Conservation (phyloP, 192 early-diverging fungal species). For the Gonapodya sp. region DNA sequence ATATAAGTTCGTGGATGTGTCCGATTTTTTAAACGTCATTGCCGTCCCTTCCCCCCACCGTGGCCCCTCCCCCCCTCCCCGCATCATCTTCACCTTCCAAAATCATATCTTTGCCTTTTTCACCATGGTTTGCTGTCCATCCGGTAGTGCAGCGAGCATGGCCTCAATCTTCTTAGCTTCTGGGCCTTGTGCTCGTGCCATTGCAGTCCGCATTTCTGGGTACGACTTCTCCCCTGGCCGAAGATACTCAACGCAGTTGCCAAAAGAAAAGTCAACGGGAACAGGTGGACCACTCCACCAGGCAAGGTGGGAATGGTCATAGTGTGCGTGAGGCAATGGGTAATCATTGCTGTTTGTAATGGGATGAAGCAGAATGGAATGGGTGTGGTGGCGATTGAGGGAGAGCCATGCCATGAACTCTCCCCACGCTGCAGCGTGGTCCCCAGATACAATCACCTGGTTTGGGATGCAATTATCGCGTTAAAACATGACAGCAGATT, state of each 20-base stretch:
- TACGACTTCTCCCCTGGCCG: background rate
- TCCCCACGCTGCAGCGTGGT: background rate
- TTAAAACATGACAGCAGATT: too few relatives aligned
- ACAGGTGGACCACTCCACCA: background rate
- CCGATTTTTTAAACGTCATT: too few relatives aligned
- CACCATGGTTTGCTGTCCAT: background rate
- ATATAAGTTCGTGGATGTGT: too few relatives aligned
- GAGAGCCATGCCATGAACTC: background rate
- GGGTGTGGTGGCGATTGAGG: background rate
- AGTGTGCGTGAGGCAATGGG: background rate
- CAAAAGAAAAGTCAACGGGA: background rate
- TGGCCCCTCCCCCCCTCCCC: too few relatives aligned
- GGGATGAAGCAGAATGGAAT: background rate
- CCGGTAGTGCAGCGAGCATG: background rate
- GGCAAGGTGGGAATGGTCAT: background rate
- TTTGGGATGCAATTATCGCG: too few relatives aligned
- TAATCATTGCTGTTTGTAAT: background rate
- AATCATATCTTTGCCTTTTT: background rate
- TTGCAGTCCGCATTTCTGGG: background rate
- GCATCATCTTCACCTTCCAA: too few relatives aligned
- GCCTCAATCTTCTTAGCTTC: background rate
- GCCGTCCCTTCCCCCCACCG: too few relatives aligned
- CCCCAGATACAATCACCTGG: background rate
- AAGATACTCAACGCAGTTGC: background rate
- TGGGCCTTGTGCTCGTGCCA: background rate